Evolutionary conservation across 2,329 filamentous ascomycete species (phyloP).

Genomic region (Aureobasidium sp.): DNA sequence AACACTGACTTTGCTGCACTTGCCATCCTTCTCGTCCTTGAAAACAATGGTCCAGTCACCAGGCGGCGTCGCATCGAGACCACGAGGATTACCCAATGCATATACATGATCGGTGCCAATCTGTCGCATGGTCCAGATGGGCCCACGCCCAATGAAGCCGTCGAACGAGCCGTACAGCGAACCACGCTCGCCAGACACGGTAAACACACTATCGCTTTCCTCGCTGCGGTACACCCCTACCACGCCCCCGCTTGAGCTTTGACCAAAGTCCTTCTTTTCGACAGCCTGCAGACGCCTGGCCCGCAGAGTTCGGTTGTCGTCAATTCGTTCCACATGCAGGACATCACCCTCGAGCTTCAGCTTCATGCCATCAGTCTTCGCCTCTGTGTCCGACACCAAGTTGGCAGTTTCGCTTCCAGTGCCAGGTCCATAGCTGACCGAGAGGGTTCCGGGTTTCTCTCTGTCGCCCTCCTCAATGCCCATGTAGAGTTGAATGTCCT

Average conservation of each 20-base stretch:
- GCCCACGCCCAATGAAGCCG: slow-evolving; percentile 46
- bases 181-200: slow-evolving; percentile 37
- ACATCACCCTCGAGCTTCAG: slow-evolving; percentile 36
- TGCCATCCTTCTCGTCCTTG: slow-evolving; percentile 25
- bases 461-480: slow-evolving; percentile 30
- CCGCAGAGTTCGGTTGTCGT: slow-evolving; percentile 35
- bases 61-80: slow-evolving; percentile 46
- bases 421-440: slow-evolving; percentile 34
- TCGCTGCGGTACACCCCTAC: slow-evolving; percentile 40
- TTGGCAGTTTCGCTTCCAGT: slow-evolving; percentile 29
- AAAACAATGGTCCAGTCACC: slow-evolving; percentile 51
- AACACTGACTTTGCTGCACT: slow-evolving; percentile 34
- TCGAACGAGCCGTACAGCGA: slow-evolving; percentile 49
- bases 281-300: slow-evolving; percentile 29
- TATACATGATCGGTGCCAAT: slow-evolving; percentile 44
- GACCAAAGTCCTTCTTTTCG: slow-evolving; percentile 18
- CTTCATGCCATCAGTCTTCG: slow-evolving; percentile 30
- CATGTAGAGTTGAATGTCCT: slow-evolving; percentile 38
- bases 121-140: slow-evolving; percentile 41
- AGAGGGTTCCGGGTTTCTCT: slow-evolving; percentile 31
- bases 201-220: slow-evolving; percentile 44
- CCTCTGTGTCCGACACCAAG: slow-evolving; percentile 26
- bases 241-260: slow-evolving; percentile 12
- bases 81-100: slow-evolving; percentile 42
- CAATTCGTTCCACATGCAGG: slow-evolving; percentile 31